phyloP scores from a whole-genome alignment of 345 rosid genomes.

The Adansonia digitata region DNA sequence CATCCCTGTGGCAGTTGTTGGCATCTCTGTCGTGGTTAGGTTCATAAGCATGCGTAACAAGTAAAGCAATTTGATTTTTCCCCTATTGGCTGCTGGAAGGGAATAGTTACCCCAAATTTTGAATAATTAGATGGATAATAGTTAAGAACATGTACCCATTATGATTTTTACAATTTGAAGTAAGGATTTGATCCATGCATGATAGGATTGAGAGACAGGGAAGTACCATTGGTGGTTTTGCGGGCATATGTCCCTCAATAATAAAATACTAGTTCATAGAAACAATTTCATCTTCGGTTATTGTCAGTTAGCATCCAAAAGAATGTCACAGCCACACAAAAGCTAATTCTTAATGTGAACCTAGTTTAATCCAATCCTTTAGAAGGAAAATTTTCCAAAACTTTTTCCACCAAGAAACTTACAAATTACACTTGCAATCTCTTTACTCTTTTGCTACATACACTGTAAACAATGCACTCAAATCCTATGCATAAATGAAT shows the following conservation, averaged over 20 bases:
- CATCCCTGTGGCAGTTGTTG: slow-evolving; percentile 50
- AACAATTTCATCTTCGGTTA: background rate
- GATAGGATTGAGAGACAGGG: background rate
- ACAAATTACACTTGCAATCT: too few relatives aligned
- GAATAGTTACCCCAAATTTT: slow-evolving; percentile 15
- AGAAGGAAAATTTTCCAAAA: background rate
- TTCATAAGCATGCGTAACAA: slow-evolving; percentile 55
- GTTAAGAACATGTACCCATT: background rate
- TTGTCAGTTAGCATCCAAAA: background rate
- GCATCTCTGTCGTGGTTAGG: slow-evolving; percentile 60
- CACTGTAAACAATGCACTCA: background rate
- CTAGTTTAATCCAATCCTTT: background rate
- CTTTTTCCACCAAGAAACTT: too few relatives aligned
- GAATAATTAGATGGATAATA: slow-evolving; percentile 2
- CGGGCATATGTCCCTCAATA: background rate
- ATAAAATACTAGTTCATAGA: background rate
- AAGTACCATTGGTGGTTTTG: background rate
- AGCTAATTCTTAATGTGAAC: background rate
- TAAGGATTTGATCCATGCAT: background rate
- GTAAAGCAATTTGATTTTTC: slow-evolving; percentile 21
- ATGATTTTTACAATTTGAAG: slow-evolving; percentile 8
- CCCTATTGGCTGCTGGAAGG: slow-evolving; percentile 6
- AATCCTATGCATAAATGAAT: background rate
- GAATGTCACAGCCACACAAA: background rate
- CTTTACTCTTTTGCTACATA: too few relatives aligned